Percentiles rank a stretch among this genome's conserved stretches.
Evolutionary conservation across 2,329 filamentous ascomycete genomes (phyloP).

Genomic region (Cadophora sp.): DNA sequence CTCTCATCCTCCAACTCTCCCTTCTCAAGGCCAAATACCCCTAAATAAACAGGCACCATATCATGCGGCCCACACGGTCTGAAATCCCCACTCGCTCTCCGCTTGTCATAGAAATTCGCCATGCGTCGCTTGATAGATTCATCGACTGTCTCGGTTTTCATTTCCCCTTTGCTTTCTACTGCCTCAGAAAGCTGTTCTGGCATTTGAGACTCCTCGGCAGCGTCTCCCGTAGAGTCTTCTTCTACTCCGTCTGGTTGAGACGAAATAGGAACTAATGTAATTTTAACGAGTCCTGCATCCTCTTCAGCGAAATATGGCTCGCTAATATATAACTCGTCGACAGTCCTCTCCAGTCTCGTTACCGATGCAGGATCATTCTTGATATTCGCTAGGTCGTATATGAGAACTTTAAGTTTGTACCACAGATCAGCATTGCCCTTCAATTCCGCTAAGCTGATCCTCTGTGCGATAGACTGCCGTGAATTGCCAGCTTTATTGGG

Average conservation of each 20-base stretch:
- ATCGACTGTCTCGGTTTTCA: constrained; percentile 36
- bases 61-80: constrained; percentile 44
- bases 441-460: background rate
- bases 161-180: background rate
- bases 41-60: constrained; percentile 35
- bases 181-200: background rate
- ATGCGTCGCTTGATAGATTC: constrained; percentile 37
- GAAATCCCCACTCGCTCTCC: constrained; percentile 42
- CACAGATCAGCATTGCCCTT: background rate
- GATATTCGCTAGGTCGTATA: constrained; percentile 39
- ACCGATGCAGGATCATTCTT: constrained; percentile 30
- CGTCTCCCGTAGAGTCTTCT: constrained; percentile 20
- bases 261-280: constrained; percentile 26
- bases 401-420: constrained; percentile 34
- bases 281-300: constrained; percentile 36
- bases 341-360: constrained; percentile 33
- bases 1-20: constrained; percentile 32
- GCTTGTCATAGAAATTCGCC: constrained; percentile 40
- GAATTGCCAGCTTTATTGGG: background rate
- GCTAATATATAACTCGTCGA: constrained; percentile 43
- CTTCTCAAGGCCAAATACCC: constrained; percentile 34
- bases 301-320: constrained; percentile 40
- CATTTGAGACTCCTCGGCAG: constrained; percentile 3
- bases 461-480: background rate
- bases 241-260: constrained; percentile 25